Percentiles rank a stretch among this genome's conserved stretches.
Evolutionary conservation across 805 yeast species (phyloP).

Genomic region (Candida lessepsii): DNA sequence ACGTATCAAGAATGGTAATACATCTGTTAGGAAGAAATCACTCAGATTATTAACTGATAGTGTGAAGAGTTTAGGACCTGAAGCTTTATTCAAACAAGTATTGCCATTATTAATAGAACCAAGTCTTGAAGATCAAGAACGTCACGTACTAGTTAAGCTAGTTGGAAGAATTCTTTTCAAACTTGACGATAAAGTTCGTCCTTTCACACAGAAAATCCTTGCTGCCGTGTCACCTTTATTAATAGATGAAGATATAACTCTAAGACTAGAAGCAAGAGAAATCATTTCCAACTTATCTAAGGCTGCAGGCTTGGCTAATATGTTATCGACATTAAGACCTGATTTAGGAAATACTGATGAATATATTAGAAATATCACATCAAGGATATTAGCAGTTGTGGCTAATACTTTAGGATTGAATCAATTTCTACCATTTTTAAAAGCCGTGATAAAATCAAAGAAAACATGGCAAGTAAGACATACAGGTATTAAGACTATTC

Average conservation of each 20-base stretch:
- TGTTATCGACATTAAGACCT: conserved; percentile 76
- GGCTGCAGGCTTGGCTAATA: conserved; percentile 78
- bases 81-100: conserved; percentile 63
- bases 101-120: conserved; percentile 75
- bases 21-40: conserved; percentile 64
- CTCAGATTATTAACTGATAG: conserved; percentile 58
- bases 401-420: conserved; percentile 77
- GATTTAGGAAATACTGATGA: conserved; percentile 84
- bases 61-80: conserved; percentile 67
- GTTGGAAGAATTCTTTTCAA: conserved; percentile 66
- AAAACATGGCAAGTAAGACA: conserved; percentile 81
- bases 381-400: conserved; percentile 80
- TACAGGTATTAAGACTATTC: conserved; percentile 75
- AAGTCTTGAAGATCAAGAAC: conserved; percentile 72
- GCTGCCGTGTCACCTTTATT: conserved; percentile 76
- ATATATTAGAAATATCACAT: conserved; percentile 69
- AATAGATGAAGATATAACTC: conserved; percentile 73
- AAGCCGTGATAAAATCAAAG: conserved; percentile 73
- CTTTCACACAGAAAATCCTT: conserved; percentile 70
- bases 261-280: conserved; percentile 77
- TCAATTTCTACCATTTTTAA: conserved; percentile 71
- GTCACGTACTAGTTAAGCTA: conserved; percentile 77
- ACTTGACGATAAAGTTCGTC: conserved; percentile 63
- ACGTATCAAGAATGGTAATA: conserved; percentile 76
- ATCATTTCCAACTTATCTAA: conserved; percentile 70